Base-by-base conservation (phyloP, 2,329 filamentous ascomycete genomes). In the Talaromyces sp. region DNA sequence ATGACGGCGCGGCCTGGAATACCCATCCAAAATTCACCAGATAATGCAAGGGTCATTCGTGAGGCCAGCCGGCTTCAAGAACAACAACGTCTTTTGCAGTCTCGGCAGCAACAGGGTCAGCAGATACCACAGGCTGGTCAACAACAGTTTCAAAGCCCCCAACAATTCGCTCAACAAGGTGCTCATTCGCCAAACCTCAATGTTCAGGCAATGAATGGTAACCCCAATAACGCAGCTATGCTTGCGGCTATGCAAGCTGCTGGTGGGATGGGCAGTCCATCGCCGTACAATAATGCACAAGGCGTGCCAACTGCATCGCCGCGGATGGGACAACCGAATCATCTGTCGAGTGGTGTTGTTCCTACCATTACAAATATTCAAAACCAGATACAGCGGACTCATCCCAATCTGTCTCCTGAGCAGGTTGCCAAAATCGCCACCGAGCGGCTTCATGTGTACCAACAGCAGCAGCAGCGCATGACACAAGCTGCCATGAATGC, bases 11-110 rank as follows among this genome's bases (percentile, higher is more conserved):
- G 76, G 44, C 73, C 77, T 60, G 76, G 76, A 21, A 71, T 79
- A 61, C 70, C 74, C 21, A 78, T 88, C 68, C 87, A 89, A 69
- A 84, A 87, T 8, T 78, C 78, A 37, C 76, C 80, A 4, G 79
- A 82, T 61, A 80, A 80, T 65, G 72, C 79, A 39, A 77, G 80
- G 9, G 76, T 82, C 28, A 75, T 80, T 39, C 75, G 80, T 54
- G 79, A 82, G 70, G 79, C 77, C 35, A 79, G 73, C 65, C 76
- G 79, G 48, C 70, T 81, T 35, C 79, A 81, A 70, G 76, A 80
- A 65, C 78, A 79, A 65, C 86, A 87, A 61, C 84, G 86, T 48
- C 86, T 90, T 46, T 82, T 88, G 11, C 86, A 89, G 63, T 76
- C 76, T 57, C 74, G 77, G 31, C 77, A 79, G 58, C 76, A 78